These are phyloP conservation scores for Arachis stenosperma DNA, from an alignment of 306 rosid genomes.

Conservation along the genomic window DNA sequence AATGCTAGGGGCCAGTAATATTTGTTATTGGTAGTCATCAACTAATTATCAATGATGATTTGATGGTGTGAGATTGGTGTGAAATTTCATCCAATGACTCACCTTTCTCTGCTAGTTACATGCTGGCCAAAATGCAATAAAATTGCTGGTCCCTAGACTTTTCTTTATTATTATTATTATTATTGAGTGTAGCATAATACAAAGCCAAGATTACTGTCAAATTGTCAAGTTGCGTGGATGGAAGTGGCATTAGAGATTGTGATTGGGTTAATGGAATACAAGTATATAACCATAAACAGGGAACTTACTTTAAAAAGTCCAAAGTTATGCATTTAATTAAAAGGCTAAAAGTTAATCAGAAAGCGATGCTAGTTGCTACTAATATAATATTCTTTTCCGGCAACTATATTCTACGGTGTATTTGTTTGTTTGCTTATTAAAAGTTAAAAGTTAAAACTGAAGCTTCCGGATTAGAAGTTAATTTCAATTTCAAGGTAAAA, in stretches of 20 bases:
- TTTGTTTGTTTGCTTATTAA: too few species aligned
- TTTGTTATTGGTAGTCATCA: too few species aligned
- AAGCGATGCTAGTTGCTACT: neutral
- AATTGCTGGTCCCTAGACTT: too few species aligned
- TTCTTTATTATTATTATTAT: neutral
- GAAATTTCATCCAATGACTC: too few species aligned
- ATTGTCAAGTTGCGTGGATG: conserved; percentile 8
- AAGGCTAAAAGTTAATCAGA: neutral
- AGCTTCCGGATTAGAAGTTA: neutral
- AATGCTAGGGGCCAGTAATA: too few species aligned
- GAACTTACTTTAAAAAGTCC: neutral
- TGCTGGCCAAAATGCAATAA: too few species aligned
- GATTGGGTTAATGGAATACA: conserved; percentile 14
- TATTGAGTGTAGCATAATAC: neutral
- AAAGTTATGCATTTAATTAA: neutral
- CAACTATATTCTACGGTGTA: neutral
- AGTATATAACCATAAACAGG: neutral
- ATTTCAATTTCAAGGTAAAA: neutral
- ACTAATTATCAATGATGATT: too few species aligned
- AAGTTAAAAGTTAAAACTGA: neutral
- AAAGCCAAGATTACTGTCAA: conserved; percentile 18
- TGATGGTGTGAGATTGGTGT: too few species aligned
- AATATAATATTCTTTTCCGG: conserved; percentile 24
- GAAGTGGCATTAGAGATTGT: conserved; percentile 10
- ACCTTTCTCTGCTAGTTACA: too few species aligned